Conservation (phyloP, 1,284 basidiomycete species). For the Ganoderma meredithae region DNA sequence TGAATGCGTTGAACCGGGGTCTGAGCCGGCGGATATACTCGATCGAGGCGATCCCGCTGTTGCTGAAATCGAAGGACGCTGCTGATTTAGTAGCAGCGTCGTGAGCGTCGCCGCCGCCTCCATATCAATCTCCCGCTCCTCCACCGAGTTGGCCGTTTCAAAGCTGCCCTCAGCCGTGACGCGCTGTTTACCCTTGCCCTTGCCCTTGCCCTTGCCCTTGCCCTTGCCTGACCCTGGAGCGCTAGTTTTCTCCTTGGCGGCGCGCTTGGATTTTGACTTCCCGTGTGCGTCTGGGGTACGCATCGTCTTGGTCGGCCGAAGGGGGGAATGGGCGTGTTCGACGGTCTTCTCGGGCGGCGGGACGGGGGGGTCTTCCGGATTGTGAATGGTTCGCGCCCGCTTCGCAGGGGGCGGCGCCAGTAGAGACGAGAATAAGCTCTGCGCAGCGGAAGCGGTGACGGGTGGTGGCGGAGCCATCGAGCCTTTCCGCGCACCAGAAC, state of each 20-base stretch:
- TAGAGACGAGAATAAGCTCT: conserved; percentile 75
- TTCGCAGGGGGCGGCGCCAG: conserved; percentile 76
- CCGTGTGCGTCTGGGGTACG: conserved; percentile 42
- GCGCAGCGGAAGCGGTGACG: conserved; percentile 50
- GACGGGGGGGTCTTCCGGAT: conserved; percentile 72
- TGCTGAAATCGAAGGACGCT: conserved; percentile 63
- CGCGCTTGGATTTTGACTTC: conserved; percentile 38
- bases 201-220: conserved; percentile 50
- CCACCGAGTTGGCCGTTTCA: conserved; percentile 33
- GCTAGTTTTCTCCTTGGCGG: conserved; percentile 44
- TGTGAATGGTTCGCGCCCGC: conserved; percentile 77
- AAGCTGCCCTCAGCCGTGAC: conserved; percentile 32
- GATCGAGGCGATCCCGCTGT: conserved; percentile 71
- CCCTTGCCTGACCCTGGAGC: conserved; percentile 57
- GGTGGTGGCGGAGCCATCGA: conserved; percentile 58
- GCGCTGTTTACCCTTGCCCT: conserved; percentile 39
- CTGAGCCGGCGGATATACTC: conserved; percentile 64
- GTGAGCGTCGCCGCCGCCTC: conserved; percentile 83
- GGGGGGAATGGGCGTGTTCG: conserved; percentile 37
- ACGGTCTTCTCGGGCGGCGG: conserved; percentile 53
- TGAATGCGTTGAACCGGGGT: conserved; percentile 59
- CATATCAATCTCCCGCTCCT: conserved; percentile 72
- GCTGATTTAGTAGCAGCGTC: conserved; percentile 63
- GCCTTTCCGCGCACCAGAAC: conserved; percentile 45
- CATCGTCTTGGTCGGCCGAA: conserved; percentile 35